Base-by-base conservation (phyloP, 73 alveolate genomes). In the Blepharisma stoltei region DNA sequence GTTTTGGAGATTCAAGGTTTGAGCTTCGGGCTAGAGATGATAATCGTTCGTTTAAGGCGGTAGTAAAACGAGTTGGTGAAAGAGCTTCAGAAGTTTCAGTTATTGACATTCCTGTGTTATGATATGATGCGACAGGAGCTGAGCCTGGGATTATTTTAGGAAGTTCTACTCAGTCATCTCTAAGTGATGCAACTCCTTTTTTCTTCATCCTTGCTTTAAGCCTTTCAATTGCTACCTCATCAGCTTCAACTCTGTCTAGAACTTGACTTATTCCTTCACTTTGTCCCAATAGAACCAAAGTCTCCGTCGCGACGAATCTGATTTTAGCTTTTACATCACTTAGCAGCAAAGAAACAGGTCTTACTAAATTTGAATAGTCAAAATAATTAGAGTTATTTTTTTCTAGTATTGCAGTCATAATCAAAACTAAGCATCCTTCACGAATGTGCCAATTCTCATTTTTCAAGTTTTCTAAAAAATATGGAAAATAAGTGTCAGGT, bases 401-500 rank as follows among this genome's bases (percentile, higher is more conserved):
- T 38, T 60, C 73, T 20, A 60, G 45, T 8, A 60, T 60, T 5
- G 73, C 23, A 14, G 73, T 38, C 47, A 60, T 60, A 25, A 60
- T 60, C 2, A 60, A 38, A n/a, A 60, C 23, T 2, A 60, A 38
- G 45, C 73, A 60, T 20, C 73, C 73, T 25, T 60, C 73, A 9
- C 73, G 37, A 60, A 60, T 60, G 5, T 60, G 73, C 73, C 73
- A 60, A 38, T 60, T 60, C 23, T 60, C 73, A 60, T 38, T 20
- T 18, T 60, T 38, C 14, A 60, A 38, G 11, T 38, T 38, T 25
- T 60, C 18, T 14, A 60, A 25, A 25, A 60, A 60, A 38, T 60
- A 60, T 8, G 73, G 73, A 25, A 60, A 60, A 60, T 14, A 38
- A 11, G 49, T 20, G 2, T 60, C 73, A 14, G 73, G 73, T 4